phyloP scores from a whole-genome alignment of 2,329 filamentous ascomycete genomes.

The Ceratocystis lukuohia region DNA sequence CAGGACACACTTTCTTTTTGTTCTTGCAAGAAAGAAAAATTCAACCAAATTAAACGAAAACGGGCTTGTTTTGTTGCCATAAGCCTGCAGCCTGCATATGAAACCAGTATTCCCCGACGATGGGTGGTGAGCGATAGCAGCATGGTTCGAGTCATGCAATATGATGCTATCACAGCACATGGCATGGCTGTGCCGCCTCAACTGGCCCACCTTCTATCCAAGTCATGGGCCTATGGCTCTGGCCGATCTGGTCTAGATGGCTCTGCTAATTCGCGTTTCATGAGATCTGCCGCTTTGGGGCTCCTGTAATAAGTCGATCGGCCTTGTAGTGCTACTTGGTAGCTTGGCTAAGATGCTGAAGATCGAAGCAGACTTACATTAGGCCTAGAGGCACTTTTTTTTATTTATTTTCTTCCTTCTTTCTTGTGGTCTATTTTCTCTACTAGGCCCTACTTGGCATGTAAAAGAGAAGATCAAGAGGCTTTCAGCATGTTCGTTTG shows the following conservation, averaged over 20 bases:
- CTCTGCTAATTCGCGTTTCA: background rate
- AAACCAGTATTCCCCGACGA: background rate
- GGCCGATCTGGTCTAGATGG: background rate
- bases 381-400: background rate
- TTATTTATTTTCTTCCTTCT: background rate
- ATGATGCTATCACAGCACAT: background rate
- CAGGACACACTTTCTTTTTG: too few relatives aligned
- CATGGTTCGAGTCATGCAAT: background rate
- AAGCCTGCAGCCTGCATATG: too few relatives aligned
- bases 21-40: background rate
- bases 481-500: background rate
- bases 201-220: background rate
- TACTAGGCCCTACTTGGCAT: background rate
- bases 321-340: background rate
- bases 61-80: too few relatives aligned
- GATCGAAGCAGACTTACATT: background rate
- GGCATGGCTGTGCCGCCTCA: background rate
- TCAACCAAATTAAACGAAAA: too few relatives aligned
- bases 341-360: background rate
- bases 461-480: background rate
- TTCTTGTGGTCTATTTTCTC: background rate
- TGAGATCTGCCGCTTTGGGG: constrained; percentile 4
- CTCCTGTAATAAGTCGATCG: constrained; percentile 1
- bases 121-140: background rate
- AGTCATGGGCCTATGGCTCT: background rate